Percentiles rank a stretch among this genome's conserved stretches.
These are phyloP conservation scores for Ichthyophthirius multifiliis DNA, from an alignment of 169 alveolate genomes.

Conservation along the genomic window DNA sequence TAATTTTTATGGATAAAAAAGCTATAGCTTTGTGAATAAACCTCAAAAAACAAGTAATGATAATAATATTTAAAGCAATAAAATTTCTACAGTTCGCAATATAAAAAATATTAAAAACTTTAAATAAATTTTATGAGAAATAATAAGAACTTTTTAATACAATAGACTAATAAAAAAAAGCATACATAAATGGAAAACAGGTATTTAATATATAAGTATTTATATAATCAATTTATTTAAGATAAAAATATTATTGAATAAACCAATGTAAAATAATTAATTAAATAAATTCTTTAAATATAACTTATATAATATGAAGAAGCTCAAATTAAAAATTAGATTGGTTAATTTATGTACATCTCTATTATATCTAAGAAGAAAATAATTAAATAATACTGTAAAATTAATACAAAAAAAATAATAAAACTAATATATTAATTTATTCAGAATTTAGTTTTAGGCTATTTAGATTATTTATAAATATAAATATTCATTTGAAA, in stretches of 20 bases:
- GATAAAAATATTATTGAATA: neutral
- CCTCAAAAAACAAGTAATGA: neutral
- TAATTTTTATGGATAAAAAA: conserved; percentile 16
- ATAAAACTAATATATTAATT: neutral
- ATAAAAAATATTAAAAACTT: conserved; percentile 9
- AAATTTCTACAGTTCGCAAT: conserved; percentile 13
- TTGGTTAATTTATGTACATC: neutral
- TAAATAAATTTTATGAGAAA: neutral
- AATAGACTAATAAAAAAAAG: conserved; percentile 1
- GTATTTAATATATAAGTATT: neutral
- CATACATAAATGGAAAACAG: neutral
- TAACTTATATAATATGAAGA: neutral
- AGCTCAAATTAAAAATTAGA: neutral
- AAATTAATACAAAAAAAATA: neutral
- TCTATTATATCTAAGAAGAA: neutral
- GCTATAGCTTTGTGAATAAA: conserved; percentile 4
- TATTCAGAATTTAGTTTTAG: neutral
- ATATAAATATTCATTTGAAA: neutral
- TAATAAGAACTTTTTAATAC: neutral
- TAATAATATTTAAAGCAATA: neutral
- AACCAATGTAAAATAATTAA: neutral
- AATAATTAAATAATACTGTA: neutral
- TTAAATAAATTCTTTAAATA: neutral
- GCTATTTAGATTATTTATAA: neutral
- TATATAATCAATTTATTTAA: neutral